Evolutionary conservation across 306 rosid genomes (phyloP), one percentile per base, ranked within the genome.

Genomic region (Rubus idaeus): DNA sequence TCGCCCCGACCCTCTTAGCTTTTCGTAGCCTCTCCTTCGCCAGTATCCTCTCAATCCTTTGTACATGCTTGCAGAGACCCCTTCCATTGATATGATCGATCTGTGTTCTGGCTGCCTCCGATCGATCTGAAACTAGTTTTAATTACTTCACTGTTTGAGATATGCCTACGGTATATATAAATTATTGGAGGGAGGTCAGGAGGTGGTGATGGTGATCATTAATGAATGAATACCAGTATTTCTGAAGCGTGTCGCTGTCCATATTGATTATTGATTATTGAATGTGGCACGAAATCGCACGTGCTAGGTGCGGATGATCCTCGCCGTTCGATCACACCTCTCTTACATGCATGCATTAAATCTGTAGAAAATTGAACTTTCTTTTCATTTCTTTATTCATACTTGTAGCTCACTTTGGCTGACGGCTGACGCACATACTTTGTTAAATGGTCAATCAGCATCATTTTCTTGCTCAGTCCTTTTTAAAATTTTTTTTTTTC

Each of bases 21-120:
- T 88, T 77, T 77, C 69, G 84, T 92, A 89, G 26, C 86, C 83
- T 68, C 72, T 89, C 67, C 84, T 84, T 65, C 70, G 74, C 90
- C 89, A 91, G 72, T 84, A 90, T 58, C 85, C 70, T 53, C 79
- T 85, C 23, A 89, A 57, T 5, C 88, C 85, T 63, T 76, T 88
- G 79, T 71, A 84, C 60, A 84, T 57, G 74, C 50, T 87, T 2
- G 49, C 76, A 10, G 89, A 83, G n/a, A 89, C 76, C 3, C 90
- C 87, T 80, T 90, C 92, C 96, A 88, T 91, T 12, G 16, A 10
- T 55, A 50, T 20, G 12, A 2, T 50, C 7, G 17, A 45, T 63
- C 52, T 61, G 45, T 65, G 17, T 20, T 5, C 45, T 26, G 45
- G 5, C 49, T 30, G 35, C 2, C 7, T 64, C 46, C 20, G 46